Base-by-base conservation (phyloP, 768 basidiomycete genomes). In the Lactarius trivialis region DNA sequence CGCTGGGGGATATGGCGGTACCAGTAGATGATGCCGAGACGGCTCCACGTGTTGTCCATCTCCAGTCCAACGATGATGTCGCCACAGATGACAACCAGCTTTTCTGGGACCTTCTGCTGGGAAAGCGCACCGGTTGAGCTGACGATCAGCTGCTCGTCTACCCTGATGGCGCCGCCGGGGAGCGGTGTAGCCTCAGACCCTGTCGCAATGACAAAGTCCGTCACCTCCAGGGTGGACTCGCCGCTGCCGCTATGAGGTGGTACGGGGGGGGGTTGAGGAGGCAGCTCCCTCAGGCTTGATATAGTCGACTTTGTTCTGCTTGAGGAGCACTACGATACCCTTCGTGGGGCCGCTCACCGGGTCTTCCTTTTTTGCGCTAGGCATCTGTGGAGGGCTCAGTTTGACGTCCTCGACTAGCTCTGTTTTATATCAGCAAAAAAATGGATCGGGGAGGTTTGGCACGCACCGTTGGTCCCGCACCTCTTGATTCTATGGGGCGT, bases 31-130 rank as follows among this genome's bases (percentile, higher is more conserved):
- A n/a, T n/a, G 49, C 97, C 97, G 3, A 98, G 81, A 33, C 97
- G 85, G 74, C 89, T 92, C 97, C 97, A 98, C 1, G 98, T 96
- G 64, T 91, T 94, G 55, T 96, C 93, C 82, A 98, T 86, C 78
- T 99, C 97, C 55, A 98, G 81, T 50, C 97, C 97, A 72, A n/a
- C n/a, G n/a, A 99, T 98, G 71, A 98, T 88, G 66, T 96, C 97
- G 68, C 95, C 97, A 43, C 97, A 97, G 68, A 98, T 98, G 71
- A 98, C 93, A 43, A 98, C 85, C 83, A 98, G 86, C 82, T 96
- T 98, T 76, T 88, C 83, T 4, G 95, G 97, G 0, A 99, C 96
- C 71, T 94, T 76, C 76, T 92, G 78, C 30, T 3, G 6, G 6
- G 30, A 30, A 30, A 30, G 30, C 30, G 30, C 30, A 2, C 30